Conservation (phyloP, 2,329 filamentous ascomycete species). For the Colletotrichum camelliae region DNA sequence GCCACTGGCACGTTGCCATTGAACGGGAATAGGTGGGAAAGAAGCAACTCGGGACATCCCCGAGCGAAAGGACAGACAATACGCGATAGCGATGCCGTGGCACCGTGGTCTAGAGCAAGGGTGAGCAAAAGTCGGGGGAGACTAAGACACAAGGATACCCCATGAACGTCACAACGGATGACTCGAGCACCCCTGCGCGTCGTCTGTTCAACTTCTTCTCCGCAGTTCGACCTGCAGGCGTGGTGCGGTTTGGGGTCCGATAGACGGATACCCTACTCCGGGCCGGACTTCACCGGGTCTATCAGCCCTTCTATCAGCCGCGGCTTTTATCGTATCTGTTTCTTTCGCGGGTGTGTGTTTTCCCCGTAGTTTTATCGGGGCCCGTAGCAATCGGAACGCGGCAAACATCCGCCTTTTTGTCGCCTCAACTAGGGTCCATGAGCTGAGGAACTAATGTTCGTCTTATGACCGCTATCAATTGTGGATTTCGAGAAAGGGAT, state of each 20-base stretch:
- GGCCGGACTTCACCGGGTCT: constrained; percentile 14
- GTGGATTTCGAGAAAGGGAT: neutral
- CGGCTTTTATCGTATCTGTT: neutral
- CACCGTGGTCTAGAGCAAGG: neutral
- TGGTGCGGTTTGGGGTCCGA: neutral
- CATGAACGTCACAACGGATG: neutral
- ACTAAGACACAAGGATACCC: neutral
- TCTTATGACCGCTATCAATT: constrained; percentile 18
- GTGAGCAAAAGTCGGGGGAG: neutral
- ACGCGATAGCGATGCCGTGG: neutral
- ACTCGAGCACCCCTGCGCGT: neutral
- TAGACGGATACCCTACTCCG: neutral
- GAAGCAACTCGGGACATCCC: constrained; percentile 11
- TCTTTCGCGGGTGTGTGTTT: neutral
- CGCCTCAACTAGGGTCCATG: neutral
- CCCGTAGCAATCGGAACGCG: neutral
- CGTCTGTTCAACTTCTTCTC: constrained; percentile 1
- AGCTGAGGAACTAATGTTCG: neutral
- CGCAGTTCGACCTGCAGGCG: constrained; percentile 1
- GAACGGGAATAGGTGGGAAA: neutral
- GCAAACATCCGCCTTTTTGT: constrained; percentile 1
- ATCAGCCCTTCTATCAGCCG: neutral
- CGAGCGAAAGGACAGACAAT: neutral
- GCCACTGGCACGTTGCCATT: neutral
- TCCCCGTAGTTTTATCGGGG: neutral